Evolutionary conservation across 352 stramenopile species (phyloP).

Genomic region (Phytopythium ostracodes): DNA sequence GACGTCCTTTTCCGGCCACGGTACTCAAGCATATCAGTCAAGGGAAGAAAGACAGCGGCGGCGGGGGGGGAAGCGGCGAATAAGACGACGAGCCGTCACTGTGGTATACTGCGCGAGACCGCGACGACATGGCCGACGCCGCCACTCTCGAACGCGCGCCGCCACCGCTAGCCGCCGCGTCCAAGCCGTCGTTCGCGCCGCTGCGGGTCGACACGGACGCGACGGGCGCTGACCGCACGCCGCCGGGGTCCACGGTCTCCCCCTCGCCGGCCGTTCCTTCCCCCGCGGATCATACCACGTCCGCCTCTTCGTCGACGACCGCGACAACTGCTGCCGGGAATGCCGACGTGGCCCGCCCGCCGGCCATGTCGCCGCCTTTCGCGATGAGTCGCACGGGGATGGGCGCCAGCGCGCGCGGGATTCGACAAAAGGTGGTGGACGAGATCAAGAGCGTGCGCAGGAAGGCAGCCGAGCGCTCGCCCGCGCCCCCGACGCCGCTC

Average conservation of each 20-base stretch:
- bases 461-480: slow-evolving; percentile 19
- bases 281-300: neutral
- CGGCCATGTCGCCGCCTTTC: neutral
- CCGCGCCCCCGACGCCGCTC: slow-evolving; percentile 13
- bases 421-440: slow-evolving; percentile 60
- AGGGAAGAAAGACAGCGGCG: no score
- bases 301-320: neutral
- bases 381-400: slow-evolving; percentile 5
- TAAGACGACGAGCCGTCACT: neutral
- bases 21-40: neutral
- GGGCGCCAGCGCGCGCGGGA: slow-evolving; percentile 23
- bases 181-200: neutral
- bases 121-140: slow-evolving; percentile 25
- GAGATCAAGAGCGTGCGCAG: slow-evolving; percentile 62
- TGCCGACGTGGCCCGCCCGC: slow-evolving; percentile 10
- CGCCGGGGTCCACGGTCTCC: neutral
- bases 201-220: slow-evolving; percentile 5
- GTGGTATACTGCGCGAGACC: neutral
- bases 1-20: neutral
- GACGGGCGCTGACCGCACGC: neutral
- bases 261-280: neutral
- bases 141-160: slow-evolving; percentile 8
- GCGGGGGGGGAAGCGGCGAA: neutral
- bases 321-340: neutral
- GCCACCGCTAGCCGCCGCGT: neutral